These are phyloP conservation scores for Spatholobus suberectus DNA, from an alignment of 306 rosid genomes.

Conservation along the genomic window DNA sequence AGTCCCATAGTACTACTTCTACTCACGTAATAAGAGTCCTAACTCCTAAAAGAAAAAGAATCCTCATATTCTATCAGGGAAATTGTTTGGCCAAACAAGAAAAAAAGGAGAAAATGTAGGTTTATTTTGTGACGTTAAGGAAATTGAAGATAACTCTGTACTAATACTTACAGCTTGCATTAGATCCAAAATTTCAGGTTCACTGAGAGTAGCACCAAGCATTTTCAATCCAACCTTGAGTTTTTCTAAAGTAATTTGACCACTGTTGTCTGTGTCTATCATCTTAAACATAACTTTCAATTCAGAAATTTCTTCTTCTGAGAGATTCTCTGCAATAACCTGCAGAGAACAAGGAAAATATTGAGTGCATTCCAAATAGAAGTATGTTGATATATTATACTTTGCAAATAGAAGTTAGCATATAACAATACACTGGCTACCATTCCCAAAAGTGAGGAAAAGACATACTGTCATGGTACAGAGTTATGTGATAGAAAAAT, in stretches of 20 bases:
- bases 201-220: conserved; percentile 73
- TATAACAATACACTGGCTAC: background rate
- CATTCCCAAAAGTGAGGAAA: background rate
- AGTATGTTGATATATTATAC: background rate
- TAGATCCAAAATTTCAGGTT: conserved; percentile 69
- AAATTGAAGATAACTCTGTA: conserved; percentile 18
- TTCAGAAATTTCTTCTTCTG: conserved; percentile 79
- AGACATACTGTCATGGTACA: background rate
- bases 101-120: background rate
- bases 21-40: background rate
- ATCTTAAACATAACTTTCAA: conserved; percentile 57
- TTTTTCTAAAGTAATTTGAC: conserved; percentile 76
- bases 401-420: conserved; percentile 8
- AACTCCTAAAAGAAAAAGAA: background rate
- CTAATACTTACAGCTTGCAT: conserved; percentile 74
- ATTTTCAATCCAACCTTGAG: conserved; percentile 68
- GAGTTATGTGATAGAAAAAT: background rate
- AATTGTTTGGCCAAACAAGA: background rate
- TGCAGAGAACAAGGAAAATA: conserved; percentile 35
- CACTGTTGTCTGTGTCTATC: conserved; percentile 58
- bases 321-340: conserved; percentile 78
- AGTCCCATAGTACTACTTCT: background rate
- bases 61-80: background rate
- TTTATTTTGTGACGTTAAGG: background rate
- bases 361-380: background rate